Conservation (phyloP, 345 rosid genomes). For the Salix exigua region DNA sequence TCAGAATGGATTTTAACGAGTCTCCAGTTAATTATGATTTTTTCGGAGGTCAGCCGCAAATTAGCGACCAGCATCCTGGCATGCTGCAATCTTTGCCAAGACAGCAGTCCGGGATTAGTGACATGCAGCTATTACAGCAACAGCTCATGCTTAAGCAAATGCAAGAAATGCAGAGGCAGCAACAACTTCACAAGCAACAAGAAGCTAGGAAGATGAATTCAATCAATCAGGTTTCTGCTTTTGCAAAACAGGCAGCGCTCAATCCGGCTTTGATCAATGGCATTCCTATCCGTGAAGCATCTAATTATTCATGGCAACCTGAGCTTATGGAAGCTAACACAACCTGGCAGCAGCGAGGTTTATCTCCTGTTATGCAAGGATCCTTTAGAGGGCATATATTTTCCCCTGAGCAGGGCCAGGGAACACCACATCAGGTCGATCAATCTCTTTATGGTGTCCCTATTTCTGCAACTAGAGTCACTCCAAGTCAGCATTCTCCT, state of each 20-base stretch:
- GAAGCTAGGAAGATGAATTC: slow-evolving; percentile 53
- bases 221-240: slow-evolving; percentile 41
- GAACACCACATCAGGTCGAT: slow-evolving; percentile 44
- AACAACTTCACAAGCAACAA: slow-evolving; percentile 51
- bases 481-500: slow-evolving; percentile 40
- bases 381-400: slow-evolving; percentile 51
- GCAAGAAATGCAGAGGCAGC: slow-evolving; percentile 77
- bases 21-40: slow-evolving; percentile 65
- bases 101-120: slow-evolving; percentile 67
- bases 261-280: slow-evolving; percentile 56
- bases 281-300: slow-evolving; percentile 54
- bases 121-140: slow-evolving; percentile 76
- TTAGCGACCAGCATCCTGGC: slow-evolving; percentile 55
- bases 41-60: slow-evolving; percentile 64
- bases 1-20: slow-evolving; percentile 51
- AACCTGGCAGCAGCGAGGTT: slow-evolving; percentile 49
- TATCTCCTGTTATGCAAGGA: slow-evolving; percentile 50
- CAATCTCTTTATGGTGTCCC: slow-evolving; percentile 70
- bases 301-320: slow-evolving; percentile 57
- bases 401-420: slow-evolving; percentile 62
- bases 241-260: slow-evolving; percentile 39
- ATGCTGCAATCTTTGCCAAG: slow-evolving; percentile 59
- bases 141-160: slow-evolving; percentile 65
- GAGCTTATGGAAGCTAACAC: slow-evolving; percentile 49
- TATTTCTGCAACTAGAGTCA: slow-evolving; percentile 42